Percentiles rank a stretch among this genome's conserved stretches.
Evolutionary conservation across 495 filamentous ascomycete genomes (phyloP).

Genomic region (Penicillium bialowiezense): DNA sequence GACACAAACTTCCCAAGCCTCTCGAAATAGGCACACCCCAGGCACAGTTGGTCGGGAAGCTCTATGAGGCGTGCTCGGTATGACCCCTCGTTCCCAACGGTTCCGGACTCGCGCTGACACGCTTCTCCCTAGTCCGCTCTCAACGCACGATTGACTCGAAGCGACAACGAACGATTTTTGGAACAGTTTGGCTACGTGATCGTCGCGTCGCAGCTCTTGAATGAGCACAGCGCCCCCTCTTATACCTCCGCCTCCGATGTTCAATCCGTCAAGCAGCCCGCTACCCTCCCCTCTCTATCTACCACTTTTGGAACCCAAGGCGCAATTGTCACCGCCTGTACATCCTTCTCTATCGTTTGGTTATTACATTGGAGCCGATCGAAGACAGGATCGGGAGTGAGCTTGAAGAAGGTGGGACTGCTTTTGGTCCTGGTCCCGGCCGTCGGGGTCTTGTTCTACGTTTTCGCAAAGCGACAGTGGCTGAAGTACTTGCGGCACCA

Average conservation of each 20-base stretch:
- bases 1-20: constrained; percentile 60
- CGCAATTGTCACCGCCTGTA: constrained; percentile 47
- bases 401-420: constrained; percentile 51
- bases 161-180: constrained; percentile 82
- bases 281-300: constrained; percentile 40
- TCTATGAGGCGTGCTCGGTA: constrained; percentile 62
- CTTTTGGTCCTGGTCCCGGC: constrained; percentile 56
- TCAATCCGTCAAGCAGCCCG: constrained; percentile 29
- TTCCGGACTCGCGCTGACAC: constrained; percentile 6
- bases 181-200: constrained; percentile 96
- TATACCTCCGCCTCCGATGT: constrained; percentile 45
- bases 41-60: constrained; percentile 42
- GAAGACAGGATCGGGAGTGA: constrained; percentile 31
- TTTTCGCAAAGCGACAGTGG: constrained; percentile 78
- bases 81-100: constrained; percentile 17
- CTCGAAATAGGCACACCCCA: constrained; percentile 54
- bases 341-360: constrained; percentile 70
- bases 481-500: constrained; percentile 77
- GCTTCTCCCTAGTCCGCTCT: constrained; percentile 37
- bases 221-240: constrained; percentile 55
- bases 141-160: constrained; percentile 74
- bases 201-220: constrained; percentile 88
- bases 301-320: constrained; percentile 48
- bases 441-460: constrained; percentile 58
- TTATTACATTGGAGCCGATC: constrained; percentile 63